phyloP scores from a whole-genome alignment of 2,329 filamentous ascomycete species.

The Parafenestella ontariensis region DNA sequence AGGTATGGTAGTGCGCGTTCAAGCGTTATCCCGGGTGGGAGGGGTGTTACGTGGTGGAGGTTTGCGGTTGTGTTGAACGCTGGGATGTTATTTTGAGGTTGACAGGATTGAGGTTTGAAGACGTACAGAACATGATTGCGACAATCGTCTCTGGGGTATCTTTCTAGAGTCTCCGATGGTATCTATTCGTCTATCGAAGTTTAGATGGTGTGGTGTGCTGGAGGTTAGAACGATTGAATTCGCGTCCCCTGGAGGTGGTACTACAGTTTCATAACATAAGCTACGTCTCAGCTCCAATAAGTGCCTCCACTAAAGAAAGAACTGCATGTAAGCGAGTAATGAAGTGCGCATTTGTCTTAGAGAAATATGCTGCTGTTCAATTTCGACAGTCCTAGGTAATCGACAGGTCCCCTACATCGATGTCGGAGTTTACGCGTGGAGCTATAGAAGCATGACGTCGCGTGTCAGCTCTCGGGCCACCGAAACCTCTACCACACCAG shows the following conservation, averaged over 20 bases:
- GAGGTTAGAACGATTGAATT: too few species aligned
- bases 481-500: not conserved
- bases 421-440: not conserved
- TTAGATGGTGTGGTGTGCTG: too few species aligned
- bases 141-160: not conserved
- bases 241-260: not conserved
- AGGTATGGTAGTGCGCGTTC: slow-evolving; percentile 29
- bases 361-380: too few species aligned
- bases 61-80: slow-evolving; percentile 42
- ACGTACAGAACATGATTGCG: slow-evolving; percentile 41
- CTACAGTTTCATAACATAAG: slow-evolving; percentile 11
- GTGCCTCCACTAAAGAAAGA: not conserved
- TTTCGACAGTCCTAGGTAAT: too few species aligned
- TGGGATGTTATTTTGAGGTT: slow-evolving; percentile 16
- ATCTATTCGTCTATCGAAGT: too few species aligned
- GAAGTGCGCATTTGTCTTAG: too few species aligned
- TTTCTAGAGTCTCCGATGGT: not conserved
- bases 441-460: not conserved
- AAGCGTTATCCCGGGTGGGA: slow-evolving; percentile 35
- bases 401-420: too few species aligned
- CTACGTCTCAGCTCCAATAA: not conserved
- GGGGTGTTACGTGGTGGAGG: slow-evolving; percentile 43
- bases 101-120: not conserved
- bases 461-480: not conserved
- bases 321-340: too few species aligned